Evolutionary conservation across 305 asterid species (phyloP), one percentile per base, ranked within the genome.

Genomic region (Rubia balearica): DNA sequence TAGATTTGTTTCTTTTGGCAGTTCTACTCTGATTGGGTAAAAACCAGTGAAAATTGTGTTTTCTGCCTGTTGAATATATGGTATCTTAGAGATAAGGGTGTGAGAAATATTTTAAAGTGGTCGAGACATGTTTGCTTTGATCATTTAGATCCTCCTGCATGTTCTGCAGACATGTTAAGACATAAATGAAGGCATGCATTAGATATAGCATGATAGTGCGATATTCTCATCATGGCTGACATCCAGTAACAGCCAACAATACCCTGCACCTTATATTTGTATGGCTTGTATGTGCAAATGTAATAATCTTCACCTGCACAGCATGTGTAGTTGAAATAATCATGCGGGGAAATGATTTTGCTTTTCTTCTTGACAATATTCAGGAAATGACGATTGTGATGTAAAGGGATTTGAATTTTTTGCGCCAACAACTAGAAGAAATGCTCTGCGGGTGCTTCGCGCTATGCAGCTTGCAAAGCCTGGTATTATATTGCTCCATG

Each of bases 381-480:
- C 83, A 95, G 99, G 98, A 76, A 72, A 66, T 16, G 85, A 81
- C 72, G 70, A 68, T 71, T 64, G 73, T 75, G 81, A 60, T 69
- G 82, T 76, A 8, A 83, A 86, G 56, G 91, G 90, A 36, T 95
- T 89, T 82, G 92, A 90, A 77, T 89, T 95, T 73, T 76, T 76
- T 70, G 98, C 99, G 65, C 99, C 98, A 51, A 95, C 99, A 51
- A 92, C 99, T 73, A 82, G 85, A 48, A 83, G 90, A 82, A 95
- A 95, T 86, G 85, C 96, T 60, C 79, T 84, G 86, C 85, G 97
- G 77, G 94, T 95, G 75, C 86, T 95, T 78, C 99, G 99, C 79
- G 99, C 99, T 53, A 88, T 92, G 98, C 99, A 95, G 86, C 96
- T 95, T 78, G 80, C 85, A 60, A 95, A 86, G 83, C 99, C 99